Base-by-base conservation (phyloP, 2,329 filamentous ascomycete genomes). In the Botrytis paeoniae region DNA sequence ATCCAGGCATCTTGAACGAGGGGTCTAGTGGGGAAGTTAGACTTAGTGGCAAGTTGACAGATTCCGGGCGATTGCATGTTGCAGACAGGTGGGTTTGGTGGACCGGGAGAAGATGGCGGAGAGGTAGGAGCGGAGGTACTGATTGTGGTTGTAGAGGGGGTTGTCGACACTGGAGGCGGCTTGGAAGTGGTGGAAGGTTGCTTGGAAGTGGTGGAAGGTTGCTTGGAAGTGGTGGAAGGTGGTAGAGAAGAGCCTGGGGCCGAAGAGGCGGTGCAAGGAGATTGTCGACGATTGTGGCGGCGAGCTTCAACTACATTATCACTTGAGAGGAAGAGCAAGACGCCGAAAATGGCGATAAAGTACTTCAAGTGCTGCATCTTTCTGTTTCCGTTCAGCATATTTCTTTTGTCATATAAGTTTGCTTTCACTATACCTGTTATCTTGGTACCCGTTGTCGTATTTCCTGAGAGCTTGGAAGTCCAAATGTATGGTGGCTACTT, bases 1-100 rank as follows among this genome's bases (percentile, higher is more conserved):
- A 72, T 57, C 70, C 70, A 72, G 22, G 32, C 70, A 51, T 72
- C 63, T 60, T 72, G 70, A n/a, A 72, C 51, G 20, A 43, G 51
- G 9, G 63, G 51, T 41, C 12, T 48, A 29, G 20, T 35, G 10
- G 63, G 37, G 9, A 57, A 57, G 12, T 69, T 29, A 8, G 63
- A 69, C 51, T 51, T 72, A 9, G 70, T 72, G 18, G 29, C 70
- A 3, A 72, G 70, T 62, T 72, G 70, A 18, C 70, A 72, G 25
- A 72, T 60, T 35, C 70, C 70, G 8, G 70, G 29, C 3, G 70
- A 60, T n/a, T 69, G 63, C 25, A 48, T 69, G 35, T 48, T 69
- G 60, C 70, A 72, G 7, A 29, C 10, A 9, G 70, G 70, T 51
- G 70, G 51, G 8, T 61, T 61, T 22, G 70, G 63, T 39, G 70